These are phyloP conservation scores for Penicillium diatomitis DNA, from an alignment of 495 filamentous ascomycete genomes.

Conservation along the genomic window DNA sequence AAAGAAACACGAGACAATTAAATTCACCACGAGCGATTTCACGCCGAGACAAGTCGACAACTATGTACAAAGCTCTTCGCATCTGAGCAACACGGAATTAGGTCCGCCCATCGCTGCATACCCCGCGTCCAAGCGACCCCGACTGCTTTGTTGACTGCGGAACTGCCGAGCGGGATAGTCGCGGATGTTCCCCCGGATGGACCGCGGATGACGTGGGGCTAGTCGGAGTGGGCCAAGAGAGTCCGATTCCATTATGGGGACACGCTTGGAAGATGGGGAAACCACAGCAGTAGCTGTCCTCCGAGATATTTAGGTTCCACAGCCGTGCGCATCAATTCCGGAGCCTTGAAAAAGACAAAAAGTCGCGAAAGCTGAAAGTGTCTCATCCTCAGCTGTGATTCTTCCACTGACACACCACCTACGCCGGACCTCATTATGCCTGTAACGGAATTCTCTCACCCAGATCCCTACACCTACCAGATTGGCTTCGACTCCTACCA, in stretches of 20 bases:
- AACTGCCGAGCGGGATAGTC: slow-evolving; percentile 11
- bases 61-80: too few relatives aligned
- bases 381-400: too few relatives aligned
- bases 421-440: slow-evolving; percentile 33
- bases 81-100: slow-evolving; percentile 18
- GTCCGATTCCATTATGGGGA: too few relatives aligned
- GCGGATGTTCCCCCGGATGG: slow-evolving; percentile 6
- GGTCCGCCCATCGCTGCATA: slow-evolving; percentile 6
- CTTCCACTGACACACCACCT: too few relatives aligned
- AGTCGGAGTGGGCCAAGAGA: background rate
- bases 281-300: too few relatives aligned
- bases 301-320: too few relatives aligned
- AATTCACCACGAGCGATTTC: background rate
- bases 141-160: slow-evolving; percentile 3
- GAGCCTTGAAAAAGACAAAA: background rate
- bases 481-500: slow-evolving; percentile 53
- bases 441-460: slow-evolving; percentile 43
- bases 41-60: background rate
- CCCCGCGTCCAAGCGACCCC: slow-evolving; percentile 16
- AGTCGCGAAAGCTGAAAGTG: background rate
- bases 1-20: slow-evolving; percentile 1
- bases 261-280: too few relatives aligned
- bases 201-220: slow-evolving; percentile 1
- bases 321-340: too few relatives aligned
- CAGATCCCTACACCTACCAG: slow-evolving; percentile 50